Percentiles rank a stretch among this genome's conserved stretches.
phyloP scores from a whole-genome alignment of 257 asterid species.

The Sherardia arvensis region DNA sequence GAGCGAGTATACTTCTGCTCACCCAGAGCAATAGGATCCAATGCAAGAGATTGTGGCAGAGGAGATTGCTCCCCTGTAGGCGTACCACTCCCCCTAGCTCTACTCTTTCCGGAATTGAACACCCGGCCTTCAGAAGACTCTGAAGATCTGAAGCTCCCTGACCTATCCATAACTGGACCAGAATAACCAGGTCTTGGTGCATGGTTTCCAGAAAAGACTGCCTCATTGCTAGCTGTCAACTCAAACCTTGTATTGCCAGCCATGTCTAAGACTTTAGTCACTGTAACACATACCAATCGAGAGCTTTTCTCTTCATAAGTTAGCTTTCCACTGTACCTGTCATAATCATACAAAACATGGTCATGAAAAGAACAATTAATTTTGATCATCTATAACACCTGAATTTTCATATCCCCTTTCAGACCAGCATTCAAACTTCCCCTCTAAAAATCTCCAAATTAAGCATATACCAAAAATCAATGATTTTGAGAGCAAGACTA shows the following conservation, averaged over 20 bases:
- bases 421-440: not conserved
- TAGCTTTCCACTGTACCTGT: conserved; percentile 21
- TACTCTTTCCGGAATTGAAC: conserved; percentile 51
- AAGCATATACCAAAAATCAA: not conserved
- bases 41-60: conserved; percentile 50
- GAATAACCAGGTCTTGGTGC: conserved; percentile 57
- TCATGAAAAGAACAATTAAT: not conserved
- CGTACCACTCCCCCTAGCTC: conserved; percentile 46
- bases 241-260: conserved; percentile 77
- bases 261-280: conserved; percentile 31
- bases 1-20: conserved; percentile 45
- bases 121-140: conserved; percentile 60
- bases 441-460: not conserved
- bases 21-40: conserved; percentile 61
- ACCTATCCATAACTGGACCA: conserved; percentile 53
- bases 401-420: not conserved
- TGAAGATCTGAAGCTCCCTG: conserved; percentile 81
- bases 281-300: conserved; percentile 28
- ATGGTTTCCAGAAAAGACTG: conserved; percentile 55
- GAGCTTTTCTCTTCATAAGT: conserved; percentile 14
- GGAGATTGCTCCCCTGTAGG: conserved; percentile 50
- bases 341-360: conserved; percentile 14
- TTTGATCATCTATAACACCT: not conserved
- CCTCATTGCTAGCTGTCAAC: conserved; percentile 66
- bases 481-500: not conserved